A percentile compares a stretch with the other conserved stretches of the same genome.
These are phyloP conservation scores for Phyllostachys edulis DNA, from an alignment of 176 grass and related monocot species.

Conservation along the genomic window DNA sequence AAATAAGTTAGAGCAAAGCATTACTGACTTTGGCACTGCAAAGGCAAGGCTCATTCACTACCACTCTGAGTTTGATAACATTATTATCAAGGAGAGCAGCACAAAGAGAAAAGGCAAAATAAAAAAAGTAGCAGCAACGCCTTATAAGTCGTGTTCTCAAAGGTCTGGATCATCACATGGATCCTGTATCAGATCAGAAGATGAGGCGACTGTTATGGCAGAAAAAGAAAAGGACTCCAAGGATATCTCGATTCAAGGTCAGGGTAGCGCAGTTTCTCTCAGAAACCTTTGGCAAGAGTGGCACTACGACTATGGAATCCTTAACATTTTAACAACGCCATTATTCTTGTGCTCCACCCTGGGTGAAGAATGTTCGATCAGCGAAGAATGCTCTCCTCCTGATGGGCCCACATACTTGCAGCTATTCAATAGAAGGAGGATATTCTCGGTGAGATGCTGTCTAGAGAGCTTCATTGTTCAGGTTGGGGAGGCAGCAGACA, in stretches of 20 bases:
- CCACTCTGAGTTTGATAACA: slow-evolving; percentile 66
- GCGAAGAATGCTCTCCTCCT: slow-evolving; percentile 46
- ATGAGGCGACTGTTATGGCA: neutral
- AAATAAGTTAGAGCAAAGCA: slow-evolving; percentile 64
- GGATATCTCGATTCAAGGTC: neutral
- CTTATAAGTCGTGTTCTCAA: neutral
- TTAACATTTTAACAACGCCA: slow-evolving; percentile 79
- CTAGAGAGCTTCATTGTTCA: slow-evolving; percentile 79
- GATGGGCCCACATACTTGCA: slow-evolving; percentile 66
- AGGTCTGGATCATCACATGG: neutral
- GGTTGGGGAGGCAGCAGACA: slow-evolving; percentile 75
- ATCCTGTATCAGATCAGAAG: neutral
- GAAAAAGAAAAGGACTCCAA: neutral
- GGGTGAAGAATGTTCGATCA: slow-evolving; percentile 31
- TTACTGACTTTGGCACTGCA: slow-evolving; percentile 57
- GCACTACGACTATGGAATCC: slow-evolving; percentile 90
- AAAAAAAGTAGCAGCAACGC: slow-evolving; percentile 13
- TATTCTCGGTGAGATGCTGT: slow-evolving; percentile 62
- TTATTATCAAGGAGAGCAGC: slow-evolving; percentile 48
- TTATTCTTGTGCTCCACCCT: slow-evolving; percentile 49
- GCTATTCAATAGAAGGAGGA: slow-evolving; percentile 51
- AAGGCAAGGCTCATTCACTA: slow-evolving; percentile 93
- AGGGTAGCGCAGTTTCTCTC: neutral
- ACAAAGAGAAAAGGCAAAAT: slow-evolving; percentile 13
- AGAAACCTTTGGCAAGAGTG: slow-evolving; percentile 87